Evolutionary conservation across 306 rosid species (phyloP), one percentile per base, ranked within the genome.

Genomic region (Trifolium dubium): DNA sequence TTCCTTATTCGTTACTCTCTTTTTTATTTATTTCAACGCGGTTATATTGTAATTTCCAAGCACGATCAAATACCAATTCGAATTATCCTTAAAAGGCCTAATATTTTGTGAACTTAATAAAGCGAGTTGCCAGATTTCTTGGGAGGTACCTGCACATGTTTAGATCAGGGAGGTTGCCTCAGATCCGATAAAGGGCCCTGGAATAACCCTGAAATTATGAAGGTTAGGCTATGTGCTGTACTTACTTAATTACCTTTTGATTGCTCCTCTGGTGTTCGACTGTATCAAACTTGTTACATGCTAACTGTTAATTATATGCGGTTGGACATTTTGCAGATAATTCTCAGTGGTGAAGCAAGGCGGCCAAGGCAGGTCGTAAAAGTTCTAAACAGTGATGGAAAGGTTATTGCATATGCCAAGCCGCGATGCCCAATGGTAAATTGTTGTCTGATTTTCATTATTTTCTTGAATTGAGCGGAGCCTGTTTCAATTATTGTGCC

Each of bases 181-280:
- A 92, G 84, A 75, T 94, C 99, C 53, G 99, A 92, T 76, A 94
- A 92, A 83, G 99, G 99, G 19, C 99, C 99, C 14, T 94, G 99
- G 99, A 89, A 86, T 84, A 92, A 87, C 73, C 99, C 91, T 63
- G 93, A 92, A 65, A 94, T 94, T 69, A 79, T 86, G 83, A 94
- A 89, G 99, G 99, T 94, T 72, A 89, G 99, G 97, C 90, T 77
- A 76, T 62, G 15, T 71, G 15, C 58, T 74, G 28, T 39, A 53
- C 53, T 54, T 71, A 5, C 35, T 13, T 76, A 28, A 70, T 51
- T 76, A 28, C 72, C 56, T 41, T 74, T 44, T 75, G 67, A 50
- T 78, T 60, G 34, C 60, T 80, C 47, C 23, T 8, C 39, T 23
- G 6, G 49, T 49, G 39, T 47, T 75, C 19, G 69, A 7, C 30